Base-by-base conservation (phyloP, 805 yeast species). In the Suhomyces faveliae region DNA sequence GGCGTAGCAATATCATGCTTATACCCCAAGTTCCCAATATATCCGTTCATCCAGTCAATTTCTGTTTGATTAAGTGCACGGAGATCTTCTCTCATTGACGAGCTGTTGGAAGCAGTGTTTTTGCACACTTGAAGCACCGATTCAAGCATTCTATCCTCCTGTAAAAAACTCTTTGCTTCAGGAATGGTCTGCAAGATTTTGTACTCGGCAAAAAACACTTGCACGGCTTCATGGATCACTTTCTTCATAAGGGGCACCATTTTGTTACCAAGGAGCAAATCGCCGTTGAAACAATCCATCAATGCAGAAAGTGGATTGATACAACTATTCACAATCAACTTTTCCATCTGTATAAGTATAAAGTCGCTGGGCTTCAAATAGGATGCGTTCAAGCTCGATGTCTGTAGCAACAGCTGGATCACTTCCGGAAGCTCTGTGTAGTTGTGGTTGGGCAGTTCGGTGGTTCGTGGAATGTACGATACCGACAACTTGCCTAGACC, bases 281-380 rank as follows among this genome's bases (percentile, higher is more conserved):
- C 88, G 27, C 95, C 96, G 59, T 94, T 94, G 33, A 75, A 61
- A 60, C 94, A 86, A 62, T 88, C 86, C 21, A 87, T 66, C 19
- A 89, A 69, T 0, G 96, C 85, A 0, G 97, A 87, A 23, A 86
- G 69, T 0, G 97, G 87, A 59, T 94, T 92, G 54, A 92, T 83
- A 59, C 94, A 87, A 1, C 88, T 78, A 60, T 94, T 94, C 17
- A 87, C 83, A 40, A 86, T 73, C 48, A 92, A 77, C 63, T 92
- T 94, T 56, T 83, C 85, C 54, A 84, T 70, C 65, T 89, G 96
- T 15, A 61, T 61, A 1, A 82, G 78, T 23, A 80, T 55, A 29
- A 83, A 63, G 20, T 74, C 74, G 40, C 75, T 70, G 41, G 80
- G 74, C 40, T 66, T 48, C 33, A 66, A 50, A 53, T 57, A 59